These are phyloP conservation scores for Colletotrichum sp. DNA, from an alignment of 2,329 filamentous ascomycete species.

Conservation along the genomic window DNA sequence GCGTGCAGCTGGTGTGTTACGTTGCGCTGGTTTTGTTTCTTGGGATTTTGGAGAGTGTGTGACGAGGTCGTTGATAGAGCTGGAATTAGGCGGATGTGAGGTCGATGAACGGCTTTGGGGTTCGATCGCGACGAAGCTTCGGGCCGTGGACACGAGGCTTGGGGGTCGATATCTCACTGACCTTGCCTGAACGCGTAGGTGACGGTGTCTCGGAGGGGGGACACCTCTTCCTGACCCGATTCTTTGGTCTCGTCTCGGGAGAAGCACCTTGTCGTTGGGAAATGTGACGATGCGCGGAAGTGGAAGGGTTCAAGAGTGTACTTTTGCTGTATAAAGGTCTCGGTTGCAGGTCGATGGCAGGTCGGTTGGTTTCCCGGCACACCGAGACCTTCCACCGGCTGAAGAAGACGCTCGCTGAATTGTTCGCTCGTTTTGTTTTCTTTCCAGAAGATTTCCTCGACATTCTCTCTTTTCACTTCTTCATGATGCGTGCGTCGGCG, in stretches of 20 bases:
- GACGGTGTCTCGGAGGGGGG: not conserved
- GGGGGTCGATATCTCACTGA: not conserved
- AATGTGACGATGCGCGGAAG: not conserved
- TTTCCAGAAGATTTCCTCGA: not conserved
- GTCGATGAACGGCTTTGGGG: not conserved
- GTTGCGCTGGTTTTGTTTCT: not conserved
- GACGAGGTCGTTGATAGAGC: not conserved
- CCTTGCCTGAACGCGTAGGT: not conserved
- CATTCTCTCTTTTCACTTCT: not conserved
- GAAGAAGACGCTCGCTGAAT: not conserved
- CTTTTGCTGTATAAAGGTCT: slow-evolving; percentile 1
- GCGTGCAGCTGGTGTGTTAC: not conserved
- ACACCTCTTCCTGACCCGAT: not conserved
- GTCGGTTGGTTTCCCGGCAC: not conserved
- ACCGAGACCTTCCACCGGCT: not conserved
- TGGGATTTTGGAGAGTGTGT: not conserved
- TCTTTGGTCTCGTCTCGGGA: not conserved
- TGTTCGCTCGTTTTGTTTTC: not conserved
- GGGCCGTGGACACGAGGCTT: not conserved
- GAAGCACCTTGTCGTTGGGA: not conserved
- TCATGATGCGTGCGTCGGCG: not conserved
- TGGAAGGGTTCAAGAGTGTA: not conserved
- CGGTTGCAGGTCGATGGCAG: not conserved
- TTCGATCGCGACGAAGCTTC: not conserved
- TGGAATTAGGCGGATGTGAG: too few species aligned